Conservation (phyloP, 352 stramenopile species). For the Phytophthora agathidicida region DNA sequence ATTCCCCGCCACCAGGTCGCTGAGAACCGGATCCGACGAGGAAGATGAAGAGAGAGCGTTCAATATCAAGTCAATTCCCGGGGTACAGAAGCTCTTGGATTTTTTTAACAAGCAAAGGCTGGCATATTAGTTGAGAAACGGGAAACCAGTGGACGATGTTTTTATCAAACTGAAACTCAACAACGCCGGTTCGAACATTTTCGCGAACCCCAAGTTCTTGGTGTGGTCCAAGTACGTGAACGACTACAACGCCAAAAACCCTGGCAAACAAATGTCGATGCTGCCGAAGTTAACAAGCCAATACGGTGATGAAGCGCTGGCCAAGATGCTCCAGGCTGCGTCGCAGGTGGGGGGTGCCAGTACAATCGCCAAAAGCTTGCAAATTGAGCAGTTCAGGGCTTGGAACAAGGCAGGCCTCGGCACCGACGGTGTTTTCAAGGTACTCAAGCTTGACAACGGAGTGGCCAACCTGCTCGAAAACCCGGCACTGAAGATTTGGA, state of each 20-base stretch:
- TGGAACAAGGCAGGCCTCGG: not conserved
- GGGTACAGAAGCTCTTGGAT: too few species aligned
- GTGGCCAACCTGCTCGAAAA: not conserved
- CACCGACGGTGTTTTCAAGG: not conserved
- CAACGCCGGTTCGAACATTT: not conserved
- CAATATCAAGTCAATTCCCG: too few species aligned
- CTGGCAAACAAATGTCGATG: not conserved
- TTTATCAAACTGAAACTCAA: slow-evolving; percentile 3
- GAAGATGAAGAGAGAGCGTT: too few species aligned
- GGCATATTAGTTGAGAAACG: not conserved
- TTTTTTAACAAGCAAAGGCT: not conserved
- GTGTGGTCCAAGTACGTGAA: slow-evolving; percentile 10
- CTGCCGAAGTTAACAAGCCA: slow-evolving; percentile 1
- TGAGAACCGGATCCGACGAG: too few species aligned
- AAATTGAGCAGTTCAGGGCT: not conserved
- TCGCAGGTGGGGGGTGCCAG: too few species aligned
- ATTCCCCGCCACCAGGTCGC: too few species aligned
- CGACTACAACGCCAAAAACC: slow-evolving; percentile 5
- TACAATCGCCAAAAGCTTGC: too few species aligned
- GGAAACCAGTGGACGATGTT: not conserved
- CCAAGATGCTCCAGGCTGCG: too few species aligned
- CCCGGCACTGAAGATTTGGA: not conserved
- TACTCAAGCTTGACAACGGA: not conserved
- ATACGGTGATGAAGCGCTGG: too few species aligned
- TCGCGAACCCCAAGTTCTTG: slow-evolving; percentile 6